phyloP scores from a whole-genome alignment of 139 green algal genomes.

The Penium margaritaceum region DNA sequence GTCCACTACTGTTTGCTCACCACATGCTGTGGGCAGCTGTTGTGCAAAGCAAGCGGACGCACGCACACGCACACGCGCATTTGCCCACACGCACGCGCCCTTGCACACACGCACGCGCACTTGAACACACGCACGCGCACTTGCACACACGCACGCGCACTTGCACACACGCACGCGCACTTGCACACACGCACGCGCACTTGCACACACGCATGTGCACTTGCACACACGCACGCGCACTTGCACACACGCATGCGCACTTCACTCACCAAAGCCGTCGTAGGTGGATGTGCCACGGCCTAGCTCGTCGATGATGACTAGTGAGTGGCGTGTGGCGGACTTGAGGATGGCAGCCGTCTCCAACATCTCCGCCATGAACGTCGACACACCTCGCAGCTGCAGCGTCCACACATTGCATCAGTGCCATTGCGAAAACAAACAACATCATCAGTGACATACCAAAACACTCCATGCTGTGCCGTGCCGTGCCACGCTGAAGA shows the following conservation, averaged over 20 bases:
- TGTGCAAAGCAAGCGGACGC: too few relatives aligned
- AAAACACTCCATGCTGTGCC: not conserved
- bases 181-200: not conserved
- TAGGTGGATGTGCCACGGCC: conserved; percentile 88
- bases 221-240: not conserved
- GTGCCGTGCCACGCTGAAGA: too few relatives aligned
- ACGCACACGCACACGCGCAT: too few relatives aligned
- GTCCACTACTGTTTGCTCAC: too few relatives aligned
- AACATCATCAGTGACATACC: not conserved
- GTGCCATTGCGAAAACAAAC: too few relatives aligned
- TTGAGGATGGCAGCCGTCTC: conserved; percentile 57
- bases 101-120: not conserved
- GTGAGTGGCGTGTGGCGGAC: conserved; percentile 56
- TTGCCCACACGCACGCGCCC: too few relatives aligned
- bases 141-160: not conserved
- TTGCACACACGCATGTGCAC: not conserved
- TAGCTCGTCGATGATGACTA: conserved; percentile 97
- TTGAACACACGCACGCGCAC: not conserved
- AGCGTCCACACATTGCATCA: too few relatives aligned
- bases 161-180: not conserved
- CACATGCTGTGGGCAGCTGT: too few relatives aligned
- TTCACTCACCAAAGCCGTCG: conserved; percentile 77
- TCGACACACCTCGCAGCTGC: conserved; percentile 76
- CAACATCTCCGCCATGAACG: conserved; percentile 99
- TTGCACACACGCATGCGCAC: not conserved